Evolutionary conservation across 768 basidiomycete species (phyloP).

Genomic region (Gyrodon lividus): DNA sequence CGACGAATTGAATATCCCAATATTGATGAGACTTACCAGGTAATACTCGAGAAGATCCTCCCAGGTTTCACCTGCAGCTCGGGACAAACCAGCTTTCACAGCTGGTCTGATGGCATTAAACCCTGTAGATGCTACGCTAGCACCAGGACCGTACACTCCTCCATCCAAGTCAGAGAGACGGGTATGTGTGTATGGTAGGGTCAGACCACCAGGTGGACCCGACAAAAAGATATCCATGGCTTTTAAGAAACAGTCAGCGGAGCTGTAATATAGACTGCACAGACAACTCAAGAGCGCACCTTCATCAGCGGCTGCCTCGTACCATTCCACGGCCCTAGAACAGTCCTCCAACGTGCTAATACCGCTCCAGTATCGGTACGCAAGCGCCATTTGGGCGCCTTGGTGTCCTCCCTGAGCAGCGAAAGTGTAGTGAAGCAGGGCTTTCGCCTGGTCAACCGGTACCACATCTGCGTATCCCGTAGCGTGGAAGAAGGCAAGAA

Average conservation of each 20-base stretch:
- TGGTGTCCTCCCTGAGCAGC: slow-evolving; percentile 85
- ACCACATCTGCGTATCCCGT: slow-evolving; percentile 74
- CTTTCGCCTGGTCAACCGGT: slow-evolving; percentile 71
- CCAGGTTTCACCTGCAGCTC: slow-evolving; percentile 91
- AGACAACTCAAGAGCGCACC: slow-evolving; percentile 45
- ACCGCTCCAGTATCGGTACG: slow-evolving; percentile 93
- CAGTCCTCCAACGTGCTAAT: slow-evolving; percentile 91
- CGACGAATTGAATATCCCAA: background rate
- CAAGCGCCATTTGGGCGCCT: slow-evolving; percentile 90
- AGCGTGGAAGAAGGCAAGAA: slow-evolving; percentile 85
- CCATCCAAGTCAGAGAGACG: slow-evolving; percentile 87
- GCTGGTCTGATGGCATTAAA: slow-evolving; percentile 67
- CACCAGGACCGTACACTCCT: slow-evolving; percentile 93
- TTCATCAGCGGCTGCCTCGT: slow-evolving; percentile 85
- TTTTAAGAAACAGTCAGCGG: slow-evolving; percentile 22
- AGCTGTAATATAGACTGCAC: background rate
- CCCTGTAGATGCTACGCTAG: slow-evolving; percentile 90
- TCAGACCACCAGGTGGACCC: slow-evolving; percentile 89
- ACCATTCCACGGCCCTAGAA: slow-evolving; percentile 80
- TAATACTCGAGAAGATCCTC: slow-evolving; percentile 92
- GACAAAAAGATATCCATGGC: slow-evolving; percentile 80
- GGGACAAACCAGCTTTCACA: slow-evolving; percentile 79
- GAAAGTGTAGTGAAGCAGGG: slow-evolving; percentile 92
- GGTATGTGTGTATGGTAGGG: slow-evolving; percentile 78
- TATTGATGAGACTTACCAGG: slow-evolving; percentile 46